Evolutionary conservation across 1,139 yeast species (phyloP).

Genomic region (Kodamaea sp.): DNA sequence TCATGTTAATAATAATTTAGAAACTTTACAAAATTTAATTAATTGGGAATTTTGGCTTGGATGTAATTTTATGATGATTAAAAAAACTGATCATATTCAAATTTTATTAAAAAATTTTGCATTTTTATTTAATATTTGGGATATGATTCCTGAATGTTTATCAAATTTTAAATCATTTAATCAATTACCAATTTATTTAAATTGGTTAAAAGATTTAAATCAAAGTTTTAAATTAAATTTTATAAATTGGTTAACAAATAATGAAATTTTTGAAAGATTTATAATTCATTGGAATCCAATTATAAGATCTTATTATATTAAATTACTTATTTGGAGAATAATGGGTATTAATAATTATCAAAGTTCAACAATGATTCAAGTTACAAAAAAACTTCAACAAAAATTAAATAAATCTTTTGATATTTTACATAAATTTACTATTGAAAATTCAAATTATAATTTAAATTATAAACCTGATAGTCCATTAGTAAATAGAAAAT

Average conservation of each 20-base stretch:
- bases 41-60: constrained; percentile 80
- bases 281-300: constrained; percentile 81
- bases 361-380: constrained; percentile 31
- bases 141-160: constrained; percentile 49
- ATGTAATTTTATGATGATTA: constrained; percentile 55
- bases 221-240: constrained; percentile 45
- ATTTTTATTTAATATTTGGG: constrained; percentile 73
- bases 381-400: constrained; percentile 28
- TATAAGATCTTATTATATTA: constrained; percentile 63
- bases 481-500: constrained; percentile 51
- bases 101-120: constrained; percentile 61
- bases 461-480: constrained; percentile 40
- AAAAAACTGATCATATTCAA: constrained; percentile 57
- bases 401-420: constrained; percentile 26
- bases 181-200: constrained; percentile 7
- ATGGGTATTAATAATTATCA: constrained; percentile 48
- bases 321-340: constrained; percentile 66
- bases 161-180: constrained; percentile 8
- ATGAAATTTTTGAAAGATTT: constrained; percentile 48
- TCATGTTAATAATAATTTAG: constrained; percentile 27
- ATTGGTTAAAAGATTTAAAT: constrained; percentile 35
- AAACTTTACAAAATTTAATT: constrained; percentile 20
- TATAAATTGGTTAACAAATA: constrained; percentile 52
- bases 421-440: constrained; percentile 17
- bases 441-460: constrained; percentile 5